Evolutionary conservation across 331 rosid species (phyloP).

Genomic region (Cydonia oblonga): DNA sequence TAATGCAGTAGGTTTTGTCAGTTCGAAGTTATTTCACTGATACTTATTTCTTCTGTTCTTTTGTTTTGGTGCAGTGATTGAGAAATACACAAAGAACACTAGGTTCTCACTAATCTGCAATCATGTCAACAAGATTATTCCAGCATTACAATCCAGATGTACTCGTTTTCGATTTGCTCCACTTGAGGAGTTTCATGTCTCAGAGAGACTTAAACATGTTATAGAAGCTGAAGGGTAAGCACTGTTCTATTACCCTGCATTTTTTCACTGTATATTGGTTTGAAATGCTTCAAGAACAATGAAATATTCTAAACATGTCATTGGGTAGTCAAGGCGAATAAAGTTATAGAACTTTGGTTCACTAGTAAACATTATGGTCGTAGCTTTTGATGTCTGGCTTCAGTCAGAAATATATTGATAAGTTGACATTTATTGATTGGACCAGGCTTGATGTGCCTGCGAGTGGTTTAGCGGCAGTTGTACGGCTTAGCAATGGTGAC

Average conservation of each 20-base stretch:
- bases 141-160: slow-evolving; percentile 83
- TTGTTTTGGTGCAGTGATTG: slow-evolving; percentile 51
- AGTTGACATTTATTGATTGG: slow-evolving; percentile 16
- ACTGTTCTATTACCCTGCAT: not conserved
- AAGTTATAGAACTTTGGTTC: not conserved
- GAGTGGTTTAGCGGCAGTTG: slow-evolving; percentile 69
- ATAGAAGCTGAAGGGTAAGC: slow-evolving; percentile 69
- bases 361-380: not conserved
- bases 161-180: slow-evolving; percentile 97
- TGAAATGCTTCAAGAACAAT: not conserved
- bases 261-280: not conserved
- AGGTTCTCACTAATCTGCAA: slow-evolving; percentile 82
- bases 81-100: slow-evolving; percentile 76
- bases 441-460: slow-evolving; percentile 80
- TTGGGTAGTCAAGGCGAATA: not conserved
- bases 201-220: slow-evolving; percentile 74
- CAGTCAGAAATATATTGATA: slow-evolving; percentile 1
- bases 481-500: slow-evolving; percentile 86
- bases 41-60: not conserved
- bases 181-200: slow-evolving; percentile 69
- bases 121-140: slow-evolving; percentile 87
- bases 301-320: not conserved
- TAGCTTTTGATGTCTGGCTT: not conserved
- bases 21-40: not conserved
- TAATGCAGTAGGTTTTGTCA: not conserved